phyloP scores from a whole-genome alignment of 2,329 filamentous ascomycete species.

The Phyllosticta citribraziliensis region DNA sequence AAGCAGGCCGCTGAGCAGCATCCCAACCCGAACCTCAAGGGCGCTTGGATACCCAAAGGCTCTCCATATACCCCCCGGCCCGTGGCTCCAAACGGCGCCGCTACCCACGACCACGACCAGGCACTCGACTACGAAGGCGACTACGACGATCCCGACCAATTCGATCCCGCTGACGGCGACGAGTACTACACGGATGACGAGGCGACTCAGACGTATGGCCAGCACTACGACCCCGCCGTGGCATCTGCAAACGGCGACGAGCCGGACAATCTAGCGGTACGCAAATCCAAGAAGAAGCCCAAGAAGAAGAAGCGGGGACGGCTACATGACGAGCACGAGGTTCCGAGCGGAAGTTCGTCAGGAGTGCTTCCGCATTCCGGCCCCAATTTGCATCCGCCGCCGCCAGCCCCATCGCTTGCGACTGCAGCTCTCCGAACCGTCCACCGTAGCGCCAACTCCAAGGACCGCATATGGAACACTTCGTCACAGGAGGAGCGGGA shows the following conservation, averaged over 20 bases:
- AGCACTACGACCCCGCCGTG: slow-evolving; percentile 22
- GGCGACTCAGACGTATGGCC: slow-evolving; percentile 18
- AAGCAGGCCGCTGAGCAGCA: slow-evolving; percentile 37
- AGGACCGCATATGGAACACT: slow-evolving; percentile 95
- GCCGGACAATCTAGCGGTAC: slow-evolving; percentile 15
- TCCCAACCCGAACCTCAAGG: slow-evolving; percentile 18
- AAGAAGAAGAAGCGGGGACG: slow-evolving; percentile 34
- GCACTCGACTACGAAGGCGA: slow-evolving; percentile 35
- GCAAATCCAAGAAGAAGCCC: slow-evolving; percentile 61
- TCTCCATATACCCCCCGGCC: slow-evolving; percentile 15
- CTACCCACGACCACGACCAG: slow-evolving; percentile 12
- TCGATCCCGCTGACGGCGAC: slow-evolving; percentile 22
- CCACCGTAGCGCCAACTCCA: slow-evolving; percentile 39
- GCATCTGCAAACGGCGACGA: slow-evolving; percentile 6
- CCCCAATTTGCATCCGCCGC: slow-evolving; percentile 23
- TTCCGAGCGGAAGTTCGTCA: slow-evolving; percentile 17
- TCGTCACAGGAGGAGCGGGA: slow-evolving; percentile 89
- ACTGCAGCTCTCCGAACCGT: slow-evolving; percentile 32
- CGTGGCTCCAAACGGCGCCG: slow-evolving; percentile 7
- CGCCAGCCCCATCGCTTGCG: slow-evolving; percentile 35
- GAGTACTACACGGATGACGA: slow-evolving; percentile 32
- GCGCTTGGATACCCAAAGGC: slow-evolving; percentile 7
- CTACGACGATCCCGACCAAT: slow-evolving; percentile 31
- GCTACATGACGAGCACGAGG: neutral
- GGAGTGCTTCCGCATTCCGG: slow-evolving; percentile 11